Evolutionary conservation across 148 eudicot genomes (phyloP), one percentile per base, ranked within the genome.

Genomic region (Linanthus parryae): DNA sequence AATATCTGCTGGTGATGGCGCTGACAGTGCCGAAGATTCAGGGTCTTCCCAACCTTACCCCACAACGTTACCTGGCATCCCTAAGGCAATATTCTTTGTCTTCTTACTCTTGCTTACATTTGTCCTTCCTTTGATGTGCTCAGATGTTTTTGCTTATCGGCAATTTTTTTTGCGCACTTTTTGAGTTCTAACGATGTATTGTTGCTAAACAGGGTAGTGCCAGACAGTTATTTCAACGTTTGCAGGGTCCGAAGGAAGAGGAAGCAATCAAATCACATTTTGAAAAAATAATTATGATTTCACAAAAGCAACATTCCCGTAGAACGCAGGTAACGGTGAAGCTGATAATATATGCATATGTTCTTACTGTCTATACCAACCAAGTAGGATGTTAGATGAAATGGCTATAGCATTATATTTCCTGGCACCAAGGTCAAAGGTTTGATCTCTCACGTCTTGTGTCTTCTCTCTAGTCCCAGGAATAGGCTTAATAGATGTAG

Each of bases 11-110:
- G 90, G 90, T 58, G 98, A 92, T 75, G 90, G 98, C 30, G 91
- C 90, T 39, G 98, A 87, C 61, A 81, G 85, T 69, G 96, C 96
- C 54, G 96, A 92, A 34, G 90, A 87, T 77, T 92, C 98, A 49
- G 90, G 90, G 62, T 77, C 94, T 68, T 84, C 88, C 65, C 96
- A 84, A 59, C 85, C 90, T 43, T 92, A 87, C 62, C 83, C 82
- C 18, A 84, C 96, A 50, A 87, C 90, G 46, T 76, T 92, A 62
- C 96, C 96, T 23, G 98, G 98, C 66, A 92, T 92, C 61, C 98
- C 98, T 5, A 84, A 92, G 94, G 98, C 71, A 74, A 71, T 60
- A 11, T 36, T 56, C 23, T 57, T 35, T 26, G 33, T 30, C 28
- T 14, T 57, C n/a, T 4, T 48, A 25, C 20, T 37, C 33, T 63